Evolutionary conservation across 148 eudicot genomes (phyloP), one percentile per base, ranked within the genome.

Genomic region (Cornus suecica): DNA sequence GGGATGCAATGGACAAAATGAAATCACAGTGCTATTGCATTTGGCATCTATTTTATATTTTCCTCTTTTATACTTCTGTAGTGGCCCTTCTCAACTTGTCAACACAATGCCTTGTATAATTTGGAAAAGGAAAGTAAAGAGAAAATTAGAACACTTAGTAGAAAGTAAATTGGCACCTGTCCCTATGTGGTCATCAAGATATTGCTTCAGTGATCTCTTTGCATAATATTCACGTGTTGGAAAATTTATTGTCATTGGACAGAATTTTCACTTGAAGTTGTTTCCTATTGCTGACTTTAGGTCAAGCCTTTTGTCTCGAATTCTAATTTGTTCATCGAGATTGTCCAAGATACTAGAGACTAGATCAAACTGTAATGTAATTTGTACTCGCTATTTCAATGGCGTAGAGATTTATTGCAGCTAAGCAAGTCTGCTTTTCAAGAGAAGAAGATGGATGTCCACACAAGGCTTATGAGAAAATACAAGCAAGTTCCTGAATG

Each of bases 401-500:
- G 72, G 30, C 48, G 34, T 45, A 87, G 90, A 58, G 87, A 85
- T 54, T 41, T 87, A 41, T 85, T 83, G 90, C 87, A 77, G 84
- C 83, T 78, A 66, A 85, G 85, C 80, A 85, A 87, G 80, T 81
- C 87, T 13, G 84, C 85, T 4, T 85, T 87, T 52, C 76, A 75
- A 78, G 85, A 87, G 32, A 83, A 68, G 73, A 80, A 80, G 45
- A 70, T 83, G 73, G 93, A 89, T 63, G 63, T 87, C 64, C 93
- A 89, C 75, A 84, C 89, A 18, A 89, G 79, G 80, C 83, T 87
- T 16, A 89, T 89, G 93, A 86, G 82, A 79, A 81, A 68, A 68
- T 89, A 89, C 83, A 83, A 86, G 74, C 86, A 87, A 76, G 87
- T 87, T 26, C 93, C 93, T 14, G 81, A 83, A 54, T 87, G 86